phyloP scores from a whole-genome alignment of 176 grass and related monocot genomes.

The Urochloa ruziziensis region DNA sequence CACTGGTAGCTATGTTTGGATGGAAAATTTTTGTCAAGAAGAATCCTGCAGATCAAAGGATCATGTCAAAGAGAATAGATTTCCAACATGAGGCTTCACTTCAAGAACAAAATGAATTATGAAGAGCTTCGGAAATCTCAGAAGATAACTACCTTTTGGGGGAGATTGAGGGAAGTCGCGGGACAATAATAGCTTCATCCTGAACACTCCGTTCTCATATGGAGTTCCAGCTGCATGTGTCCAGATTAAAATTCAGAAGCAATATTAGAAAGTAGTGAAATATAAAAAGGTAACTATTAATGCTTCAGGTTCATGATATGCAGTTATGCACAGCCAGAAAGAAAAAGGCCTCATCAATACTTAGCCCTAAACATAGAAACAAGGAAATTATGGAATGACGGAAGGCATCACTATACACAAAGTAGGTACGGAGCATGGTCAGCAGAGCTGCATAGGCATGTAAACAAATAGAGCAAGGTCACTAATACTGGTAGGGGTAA shows the following conservation, averaged over 20 bases:
- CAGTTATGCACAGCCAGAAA: background rate
- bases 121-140: slow-evolving; percentile 47
- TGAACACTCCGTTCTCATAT: slow-evolving; percentile 91
- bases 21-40: slow-evolving; percentile 92
- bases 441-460: background rate
- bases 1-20: slow-evolving; percentile 88
- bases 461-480: background rate
- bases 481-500: background rate
- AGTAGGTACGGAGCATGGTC: background rate
- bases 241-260: background rate
- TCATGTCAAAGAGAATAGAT: background rate
- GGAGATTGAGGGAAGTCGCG: slow-evolving; percentile 82
- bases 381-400: background rate
- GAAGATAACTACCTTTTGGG: slow-evolving; percentile 60
- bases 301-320: background rate
- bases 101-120: background rate
- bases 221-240: slow-evolving; percentile 76
- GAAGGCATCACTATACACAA: background rate
- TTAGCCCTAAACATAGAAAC: background rate
- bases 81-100: background rate
- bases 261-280: background rate
- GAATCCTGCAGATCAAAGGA: slow-evolving; percentile 59
- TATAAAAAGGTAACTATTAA: background rate
- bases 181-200: slow-evolving; percentile 91
- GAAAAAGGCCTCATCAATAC: background rate